phyloP scores from a whole-genome alignment of 495 filamentous ascomycete genomes.

The Immersiella caudata region DNA sequence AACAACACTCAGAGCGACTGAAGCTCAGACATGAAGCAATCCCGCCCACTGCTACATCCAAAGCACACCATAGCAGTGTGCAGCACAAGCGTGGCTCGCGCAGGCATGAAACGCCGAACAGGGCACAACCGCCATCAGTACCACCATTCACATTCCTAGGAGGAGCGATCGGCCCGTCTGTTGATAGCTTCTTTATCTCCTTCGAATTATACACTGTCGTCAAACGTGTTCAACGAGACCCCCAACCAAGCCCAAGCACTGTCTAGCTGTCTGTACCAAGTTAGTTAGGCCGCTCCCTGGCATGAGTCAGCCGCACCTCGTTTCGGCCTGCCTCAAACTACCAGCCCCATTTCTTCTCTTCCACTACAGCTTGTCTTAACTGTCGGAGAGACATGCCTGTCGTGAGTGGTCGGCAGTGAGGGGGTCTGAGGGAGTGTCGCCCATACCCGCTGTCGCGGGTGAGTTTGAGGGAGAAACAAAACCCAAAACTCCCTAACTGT shows the following conservation, averaged over 20 bases:
- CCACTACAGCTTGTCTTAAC: neutral
- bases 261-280: neutral
- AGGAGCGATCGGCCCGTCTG: neutral
- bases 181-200: neutral
- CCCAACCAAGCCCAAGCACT: neutral
- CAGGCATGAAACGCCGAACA: neutral
- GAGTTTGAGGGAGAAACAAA: neutral
- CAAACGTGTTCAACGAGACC: too few relatives aligned
- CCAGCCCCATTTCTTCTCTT: neutral
- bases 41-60: neutral
- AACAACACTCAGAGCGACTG: too few relatives aligned
- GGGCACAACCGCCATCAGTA: neutral
- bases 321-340: neutral
- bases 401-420: too few relatives aligned
- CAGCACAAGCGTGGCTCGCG: neutral
- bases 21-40: too few relatives aligned
- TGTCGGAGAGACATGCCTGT: too few relatives aligned
- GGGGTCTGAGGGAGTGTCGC: too few relatives aligned
- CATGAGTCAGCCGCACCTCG: neutral
- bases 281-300: neutral
- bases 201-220: neutral
- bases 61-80: neutral
- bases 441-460: too few relatives aligned
- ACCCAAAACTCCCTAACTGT: neutral
- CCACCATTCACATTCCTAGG: neutral